A percentile compares a stretch with the other conserved stretches of the same genome.
phyloP scores from a whole-genome alignment of 1,284 basidiomycete genomes.

The Ceratorhiza oryzae-sativae region DNA sequence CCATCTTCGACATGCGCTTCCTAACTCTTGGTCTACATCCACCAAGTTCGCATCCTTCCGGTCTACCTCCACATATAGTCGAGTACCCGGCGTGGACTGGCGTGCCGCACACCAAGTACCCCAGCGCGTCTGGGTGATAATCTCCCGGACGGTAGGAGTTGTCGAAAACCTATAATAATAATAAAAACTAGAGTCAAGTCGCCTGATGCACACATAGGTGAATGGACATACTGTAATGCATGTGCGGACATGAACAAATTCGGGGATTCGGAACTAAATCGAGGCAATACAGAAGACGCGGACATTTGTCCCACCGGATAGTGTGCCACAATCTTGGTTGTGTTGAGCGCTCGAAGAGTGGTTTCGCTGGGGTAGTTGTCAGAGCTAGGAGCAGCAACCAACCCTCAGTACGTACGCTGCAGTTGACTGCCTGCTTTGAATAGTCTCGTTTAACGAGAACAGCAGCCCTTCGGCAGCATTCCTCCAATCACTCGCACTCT shows the following conservation, averaged over 20 bases:
- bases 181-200: not conserved
- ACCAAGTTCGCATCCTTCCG: slow-evolving; percentile 42
- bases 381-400: not conserved
- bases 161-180: slow-evolving; percentile 23
- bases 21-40: slow-evolving; percentile 44
- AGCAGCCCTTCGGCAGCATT: slow-evolving; percentile 20
- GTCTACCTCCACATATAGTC: slow-evolving; percentile 40
- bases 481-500: not conserved
- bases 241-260: slow-evolving; percentile 23
- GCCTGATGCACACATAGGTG: not conserved
- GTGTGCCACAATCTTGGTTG: slow-evolving; percentile 34
- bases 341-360: slow-evolving; percentile 28
- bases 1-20: slow-evolving; percentile 35
- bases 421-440: slow-evolving; percentile 20
- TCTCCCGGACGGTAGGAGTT: slow-evolving; percentile 26
- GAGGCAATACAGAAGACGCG: slow-evolving; percentile 22
- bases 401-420: slow-evolving; percentile 3
- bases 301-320: slow-evolving; percentile 23
- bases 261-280: slow-evolving; percentile 32
- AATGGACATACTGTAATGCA: slow-evolving; percentile 13
- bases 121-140: slow-evolving; percentile 28
- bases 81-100: slow-evolving; percentile 24
- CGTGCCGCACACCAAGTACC: slow-evolving; percentile 36
- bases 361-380: not conserved
- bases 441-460: slow-evolving; percentile 10